Evolutionary conservation across 2,329 filamentous ascomycete genomes (phyloP), one percentile per base, ranked within the genome.

Genomic region (Clonostachys rhizophaga): DNA sequence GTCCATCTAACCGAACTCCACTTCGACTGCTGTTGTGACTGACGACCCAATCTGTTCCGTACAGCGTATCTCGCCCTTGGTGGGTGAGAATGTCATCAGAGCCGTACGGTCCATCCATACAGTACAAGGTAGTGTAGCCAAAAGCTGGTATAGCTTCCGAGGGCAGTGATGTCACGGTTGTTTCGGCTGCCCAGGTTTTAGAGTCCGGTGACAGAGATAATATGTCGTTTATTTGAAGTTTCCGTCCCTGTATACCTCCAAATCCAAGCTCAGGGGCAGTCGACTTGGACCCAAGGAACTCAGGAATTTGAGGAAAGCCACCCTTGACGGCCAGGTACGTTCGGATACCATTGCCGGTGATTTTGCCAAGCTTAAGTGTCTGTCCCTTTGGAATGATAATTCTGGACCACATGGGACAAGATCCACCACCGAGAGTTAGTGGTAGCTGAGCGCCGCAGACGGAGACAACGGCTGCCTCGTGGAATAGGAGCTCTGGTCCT

Each of bases 11-110:
- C 7, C 82, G 72, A 24, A 86, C 78, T 1, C 80, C 83, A 39
- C 74, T 79, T 48, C 83, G 68, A 12, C 76, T 78, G 1, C 78
- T 74, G 49, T 85, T 84, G 53, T 85, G 81, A 0, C 75, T 79
- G 3, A 85, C 68, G 43, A 78, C 78, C 76, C 79, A 84, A n/a
- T 70, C 62, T 1, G 74, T 76, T 6, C 63, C 61, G 59, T 81
- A 85, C 3, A 85, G 68, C 63, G 76, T 78, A 10, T 79, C 70
- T 44, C 81, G 72, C 47, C 77, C 77, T 45, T 78, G 71, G 0
- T 67, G 56, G 0, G 59, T 59, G 47, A 66, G 56, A 14, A 64
- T 56, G 12, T 65, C 59, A 16, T 56, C 54, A 3, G 56, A 56
- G 18, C 59, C 61, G 44, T 64, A 59, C 2, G 65, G 65, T 0